A percentile compares a stretch with the other conserved stretches of the same genome.
phyloP scores from a whole-genome alignment of 2,329 filamentous ascomycete species.

The Aspergillus clavatus region DNA sequence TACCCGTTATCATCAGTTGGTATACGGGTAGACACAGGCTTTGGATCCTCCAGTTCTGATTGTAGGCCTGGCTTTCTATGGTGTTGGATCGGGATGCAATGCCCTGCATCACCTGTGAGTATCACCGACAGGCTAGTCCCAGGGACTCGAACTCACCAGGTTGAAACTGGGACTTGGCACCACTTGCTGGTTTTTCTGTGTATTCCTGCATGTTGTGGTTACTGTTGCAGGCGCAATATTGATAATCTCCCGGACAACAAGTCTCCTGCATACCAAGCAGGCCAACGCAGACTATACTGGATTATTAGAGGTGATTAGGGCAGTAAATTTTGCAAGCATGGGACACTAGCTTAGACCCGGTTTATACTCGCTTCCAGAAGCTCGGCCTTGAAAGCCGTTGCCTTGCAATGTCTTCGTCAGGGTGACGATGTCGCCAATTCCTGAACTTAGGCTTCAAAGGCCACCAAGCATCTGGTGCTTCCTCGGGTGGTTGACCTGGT shows the following conservation, averaged over 20 bases:
- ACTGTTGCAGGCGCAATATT: not conserved
- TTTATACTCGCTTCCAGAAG: not conserved
- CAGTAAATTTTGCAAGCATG: too few relatives aligned
- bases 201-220: constrained; percentile 13
- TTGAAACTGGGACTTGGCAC: constrained; percentile 30
- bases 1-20: constrained; percentile 64
- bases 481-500: too few relatives aligned
- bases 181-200: constrained; percentile 10
- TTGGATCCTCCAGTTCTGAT: constrained; percentile 51
- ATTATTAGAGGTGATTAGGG: not conserved
- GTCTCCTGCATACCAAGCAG: not conserved
- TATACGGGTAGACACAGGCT: constrained; percentile 60
- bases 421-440: not conserved
- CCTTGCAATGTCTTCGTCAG: not conserved
- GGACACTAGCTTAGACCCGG: too few relatives aligned
- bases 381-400: not conserved
- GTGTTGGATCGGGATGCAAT: constrained; percentile 49
- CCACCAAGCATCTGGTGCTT: not conserved
- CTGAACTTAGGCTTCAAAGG: not conserved
- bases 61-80: constrained; percentile 52
- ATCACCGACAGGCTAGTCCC: not conserved
- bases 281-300: not conserved
- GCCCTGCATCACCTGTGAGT: constrained; percentile 33
- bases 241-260: not conserved
- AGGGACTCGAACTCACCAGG: constrained; percentile 19